Conservation (phyloP, 139 green algal species). For the Tetradesmus lagerheimii region DNA sequence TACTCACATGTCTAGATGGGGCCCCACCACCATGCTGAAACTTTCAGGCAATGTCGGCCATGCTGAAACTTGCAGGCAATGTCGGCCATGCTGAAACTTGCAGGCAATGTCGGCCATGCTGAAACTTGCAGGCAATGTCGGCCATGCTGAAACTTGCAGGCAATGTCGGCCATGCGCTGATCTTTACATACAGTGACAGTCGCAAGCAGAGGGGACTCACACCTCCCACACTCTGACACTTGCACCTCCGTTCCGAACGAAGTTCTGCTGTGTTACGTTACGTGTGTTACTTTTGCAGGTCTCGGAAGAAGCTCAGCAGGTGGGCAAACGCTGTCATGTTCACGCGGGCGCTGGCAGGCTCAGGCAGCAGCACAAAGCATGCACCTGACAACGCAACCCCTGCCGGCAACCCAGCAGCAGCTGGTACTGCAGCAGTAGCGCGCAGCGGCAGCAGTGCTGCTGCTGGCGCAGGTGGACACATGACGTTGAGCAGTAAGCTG, state of each 20-base stretch:
- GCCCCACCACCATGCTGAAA: no score
- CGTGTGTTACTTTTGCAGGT: not conserved
- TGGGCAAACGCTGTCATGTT: slow-evolving; percentile 14
- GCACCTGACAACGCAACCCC: not conserved
- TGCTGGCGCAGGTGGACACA: no score
- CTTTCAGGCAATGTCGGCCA: no score
- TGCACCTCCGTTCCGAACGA: no score
- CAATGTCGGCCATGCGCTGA: no score
- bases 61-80: not conserved
- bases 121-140: not conserved
- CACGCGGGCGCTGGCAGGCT: not conserved
- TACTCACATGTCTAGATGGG: no score
- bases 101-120: not conserved
- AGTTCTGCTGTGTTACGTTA: no score
- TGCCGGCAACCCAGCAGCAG: not conserved
- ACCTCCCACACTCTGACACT: no score
- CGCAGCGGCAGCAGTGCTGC: not conserved
- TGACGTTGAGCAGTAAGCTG: no score
- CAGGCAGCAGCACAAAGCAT: not conserved
- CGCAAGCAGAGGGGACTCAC: no score
- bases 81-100: not conserved
- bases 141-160: not conserved
- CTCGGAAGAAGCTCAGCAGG: not conserved
- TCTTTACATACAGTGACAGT: no score
- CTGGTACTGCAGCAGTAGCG: not conserved